A percentile compares a stretch with the other conserved stretches of the same genome.
These are phyloP conservation scores for Gnomoniopsis sp. DNA, from an alignment of 2,329 filamentous ascomycete species.

Conservation along the genomic window DNA sequence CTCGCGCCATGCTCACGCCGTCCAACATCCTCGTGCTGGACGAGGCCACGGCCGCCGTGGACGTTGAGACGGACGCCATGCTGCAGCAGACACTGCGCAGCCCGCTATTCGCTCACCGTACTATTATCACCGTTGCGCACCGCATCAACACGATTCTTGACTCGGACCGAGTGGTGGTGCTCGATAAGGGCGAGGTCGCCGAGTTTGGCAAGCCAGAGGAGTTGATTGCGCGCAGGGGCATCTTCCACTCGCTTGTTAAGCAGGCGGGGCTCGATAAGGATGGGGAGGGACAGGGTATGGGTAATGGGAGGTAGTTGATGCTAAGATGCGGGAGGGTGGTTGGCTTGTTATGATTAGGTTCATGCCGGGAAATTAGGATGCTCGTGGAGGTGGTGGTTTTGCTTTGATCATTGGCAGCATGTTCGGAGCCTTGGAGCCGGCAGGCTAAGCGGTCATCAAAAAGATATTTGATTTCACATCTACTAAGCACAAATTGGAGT, in stretches of 20 bases:
- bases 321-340: neutral
- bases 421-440: neutral
- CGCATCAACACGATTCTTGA: slow-evolving; percentile 96
- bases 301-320: neutral
- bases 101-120: slow-evolving; percentile 77
- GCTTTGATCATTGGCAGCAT: neutral
- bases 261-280: slow-evolving; percentile 73
- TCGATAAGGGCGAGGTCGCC: slow-evolving; percentile 84
- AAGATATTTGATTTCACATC: neutral
- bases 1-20: slow-evolving; percentile 88
- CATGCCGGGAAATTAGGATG: too few relatives aligned
- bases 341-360: neutral
- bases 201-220: slow-evolving; percentile 88
- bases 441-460: neutral
- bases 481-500: neutral
- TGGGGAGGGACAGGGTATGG: neutral
- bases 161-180: slow-evolving; percentile 85
- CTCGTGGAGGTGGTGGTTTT: neutral
- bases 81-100: slow-evolving; percentile 62
- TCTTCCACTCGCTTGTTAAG: slow-evolving; percentile 87
- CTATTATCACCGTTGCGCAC: slow-evolving; percentile 97
- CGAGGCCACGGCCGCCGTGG: slow-evolving; percentile 82
- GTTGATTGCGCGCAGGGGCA: slow-evolving; percentile 70
- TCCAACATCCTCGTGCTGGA: slow-evolving; percentile 97
- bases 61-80: slow-evolving; percentile 66